phyloP scores from a whole-genome alignment of 352 stramenopile species.

The Elongisporangium anandrum region DNA sequence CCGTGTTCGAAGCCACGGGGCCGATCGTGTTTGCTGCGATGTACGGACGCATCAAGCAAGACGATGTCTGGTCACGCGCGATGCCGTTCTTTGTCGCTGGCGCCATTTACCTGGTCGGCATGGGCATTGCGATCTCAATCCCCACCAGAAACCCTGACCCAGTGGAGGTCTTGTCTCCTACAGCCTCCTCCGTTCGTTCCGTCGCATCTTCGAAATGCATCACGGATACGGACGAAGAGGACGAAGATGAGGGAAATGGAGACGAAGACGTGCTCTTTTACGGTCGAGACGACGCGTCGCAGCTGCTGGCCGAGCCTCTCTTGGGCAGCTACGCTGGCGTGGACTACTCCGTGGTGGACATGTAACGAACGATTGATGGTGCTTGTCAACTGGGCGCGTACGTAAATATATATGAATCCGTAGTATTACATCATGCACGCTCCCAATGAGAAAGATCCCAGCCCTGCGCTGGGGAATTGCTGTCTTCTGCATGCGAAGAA shows the following conservation, averaged over 20 bases:
- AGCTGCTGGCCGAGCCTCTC: conserved; percentile 46
- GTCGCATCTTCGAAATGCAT: conserved; percentile 38
- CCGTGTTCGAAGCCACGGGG: conserved; percentile 54
- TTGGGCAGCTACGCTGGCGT: conserved; percentile 17
- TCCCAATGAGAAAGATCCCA: conserved; percentile 4
- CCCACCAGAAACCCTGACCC: conserved; percentile 17
- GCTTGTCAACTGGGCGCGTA: background rate
- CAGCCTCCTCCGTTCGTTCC: conserved; percentile 38
- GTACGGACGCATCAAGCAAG: conserved; percentile 45
- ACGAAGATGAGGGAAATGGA: conserved; percentile 19
- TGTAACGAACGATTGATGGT: background rate
- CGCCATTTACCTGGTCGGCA: conserved; percentile 39
- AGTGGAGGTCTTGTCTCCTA: conserved; percentile 16
- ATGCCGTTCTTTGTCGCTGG: conserved; percentile 59
- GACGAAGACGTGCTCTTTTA: conserved; percentile 13
- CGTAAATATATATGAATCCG: background rate
- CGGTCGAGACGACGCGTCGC: conserved; percentile 14
- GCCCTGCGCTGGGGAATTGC: conserved; percentile 1
- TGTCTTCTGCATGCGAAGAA: conserved; percentile 9
- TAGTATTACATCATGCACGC: conserved; percentile 9
- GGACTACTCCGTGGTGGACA: conserved; percentile 18
- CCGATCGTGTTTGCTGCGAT: conserved; percentile 52
- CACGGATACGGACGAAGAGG: conserved; percentile 37
- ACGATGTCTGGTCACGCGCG: conserved; percentile 36
- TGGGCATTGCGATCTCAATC: conserved; percentile 44